Conservation (phyloP, 305 asterid species). For the Fraxinus paxiana region DNA sequence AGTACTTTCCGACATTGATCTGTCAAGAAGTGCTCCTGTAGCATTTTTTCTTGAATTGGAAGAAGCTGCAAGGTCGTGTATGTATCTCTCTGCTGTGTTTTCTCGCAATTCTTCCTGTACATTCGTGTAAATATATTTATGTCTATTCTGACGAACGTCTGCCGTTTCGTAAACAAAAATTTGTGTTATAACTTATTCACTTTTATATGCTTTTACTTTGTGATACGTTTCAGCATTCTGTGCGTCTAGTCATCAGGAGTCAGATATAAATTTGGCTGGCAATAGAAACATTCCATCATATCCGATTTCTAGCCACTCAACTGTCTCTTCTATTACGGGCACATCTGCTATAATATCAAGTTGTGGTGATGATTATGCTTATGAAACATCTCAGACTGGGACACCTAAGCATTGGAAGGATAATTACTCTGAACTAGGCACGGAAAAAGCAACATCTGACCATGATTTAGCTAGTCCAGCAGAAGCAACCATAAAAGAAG, state of each 20-base stretch:
- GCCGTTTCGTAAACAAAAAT: not conserved
- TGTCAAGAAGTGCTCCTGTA: constrained; percentile 59
- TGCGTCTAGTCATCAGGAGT: constrained; percentile 38
- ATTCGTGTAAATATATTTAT: not conserved
- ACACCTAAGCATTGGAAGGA: constrained; percentile 26
- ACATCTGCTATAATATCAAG: constrained; percentile 32
- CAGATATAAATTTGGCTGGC: constrained; percentile 27
- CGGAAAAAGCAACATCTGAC: constrained; percentile 26
- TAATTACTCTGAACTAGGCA: constrained; percentile 21
- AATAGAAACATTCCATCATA: constrained; percentile 32
- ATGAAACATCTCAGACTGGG: constrained; percentile 41
- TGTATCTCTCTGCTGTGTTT: constrained; percentile 35
- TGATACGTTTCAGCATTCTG: constrained; percentile 45
- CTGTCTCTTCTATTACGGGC: constrained; percentile 21
- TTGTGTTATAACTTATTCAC: constrained; percentile 13
- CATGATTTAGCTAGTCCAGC: constrained; percentile 22
- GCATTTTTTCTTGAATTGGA: constrained; percentile 78
- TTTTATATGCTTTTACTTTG: constrained; percentile 16
- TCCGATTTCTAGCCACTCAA: constrained; percentile 23
- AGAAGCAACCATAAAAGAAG: constrained; percentile 31
- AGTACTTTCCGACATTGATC: constrained; percentile 60
- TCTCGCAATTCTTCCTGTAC: not conserved
- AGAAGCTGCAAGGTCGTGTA: constrained; percentile 71
- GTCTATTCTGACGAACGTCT: not conserved
- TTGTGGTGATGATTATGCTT: constrained; percentile 29